Conservation (phyloP, 2,329 filamentous ascomycete species). For the Rutstroemia sp. region DNA sequence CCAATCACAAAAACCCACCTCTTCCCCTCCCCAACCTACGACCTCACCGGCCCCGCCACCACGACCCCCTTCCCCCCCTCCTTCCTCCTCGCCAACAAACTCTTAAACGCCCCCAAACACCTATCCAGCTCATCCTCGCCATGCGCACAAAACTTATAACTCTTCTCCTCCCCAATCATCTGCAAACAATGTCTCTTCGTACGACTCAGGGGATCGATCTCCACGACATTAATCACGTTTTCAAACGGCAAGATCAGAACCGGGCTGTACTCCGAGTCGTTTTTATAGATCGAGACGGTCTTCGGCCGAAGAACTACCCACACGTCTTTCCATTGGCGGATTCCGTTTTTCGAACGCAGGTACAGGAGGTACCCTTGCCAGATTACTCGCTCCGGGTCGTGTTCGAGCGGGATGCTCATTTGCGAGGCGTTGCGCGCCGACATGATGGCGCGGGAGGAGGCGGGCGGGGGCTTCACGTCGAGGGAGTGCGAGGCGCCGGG, state of each 20-base stretch:
- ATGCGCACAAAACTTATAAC: constrained; percentile 65
- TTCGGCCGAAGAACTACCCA: constrained; percentile 88
- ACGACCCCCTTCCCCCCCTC: constrained; percentile 33
- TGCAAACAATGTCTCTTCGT: constrained; percentile 85
- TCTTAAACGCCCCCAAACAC: constrained; percentile 88
- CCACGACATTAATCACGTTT: constrained; percentile 80
- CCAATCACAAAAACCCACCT: neutral
- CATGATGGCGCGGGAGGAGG: constrained; percentile 29
- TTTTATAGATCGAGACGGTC: constrained; percentile 85
- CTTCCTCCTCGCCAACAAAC: constrained; percentile 63
- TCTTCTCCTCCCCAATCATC: constrained; percentile 88
- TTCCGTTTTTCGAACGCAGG: constrained; percentile 72
- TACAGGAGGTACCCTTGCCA: constrained; percentile 88
- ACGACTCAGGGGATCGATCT: constrained; percentile 79
- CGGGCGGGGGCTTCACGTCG: constrained; percentile 26
- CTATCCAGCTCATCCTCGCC: constrained; percentile 77
- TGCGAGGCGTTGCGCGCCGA: constrained; percentile 53
- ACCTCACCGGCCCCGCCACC: neutral
- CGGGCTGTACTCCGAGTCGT: constrained; percentile 83
- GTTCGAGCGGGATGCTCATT: constrained; percentile 45
- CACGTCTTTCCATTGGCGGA: constrained; percentile 89
- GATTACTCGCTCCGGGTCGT: constrained; percentile 79
- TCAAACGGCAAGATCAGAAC: constrained; percentile 73
- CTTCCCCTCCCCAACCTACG: neutral
- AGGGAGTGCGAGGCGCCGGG: constrained; percentile 25